phyloP scores from a whole-genome alignment of 2,329 filamentous ascomycete genomes.

The Chaetomiaceae sp. region DNA sequence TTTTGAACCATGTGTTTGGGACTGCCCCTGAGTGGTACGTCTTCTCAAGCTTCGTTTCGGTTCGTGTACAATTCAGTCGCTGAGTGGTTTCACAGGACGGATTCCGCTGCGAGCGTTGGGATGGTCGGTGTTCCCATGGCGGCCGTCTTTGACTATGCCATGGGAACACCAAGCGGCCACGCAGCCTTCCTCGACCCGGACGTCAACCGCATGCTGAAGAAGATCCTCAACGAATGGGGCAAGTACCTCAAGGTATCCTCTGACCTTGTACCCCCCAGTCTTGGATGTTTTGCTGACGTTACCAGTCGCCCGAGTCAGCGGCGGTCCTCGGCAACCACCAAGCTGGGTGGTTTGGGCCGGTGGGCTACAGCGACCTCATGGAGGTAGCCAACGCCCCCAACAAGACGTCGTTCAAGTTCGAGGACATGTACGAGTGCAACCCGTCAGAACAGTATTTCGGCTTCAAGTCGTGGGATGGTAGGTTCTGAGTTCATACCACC shows the following conservation, averaged over 20 bases:
- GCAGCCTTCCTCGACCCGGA: conserved; percentile 53
- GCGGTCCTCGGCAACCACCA: conserved; percentile 42
- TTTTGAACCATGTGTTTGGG: conserved; percentile 58
- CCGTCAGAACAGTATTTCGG: conserved; percentile 51
- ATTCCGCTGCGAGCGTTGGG: conserved; percentile 46
- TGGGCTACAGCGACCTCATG: conserved; percentile 45
- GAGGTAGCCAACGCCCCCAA: conserved; percentile 46
- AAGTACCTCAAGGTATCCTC: conserved; percentile 42
- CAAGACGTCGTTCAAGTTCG: conserved; percentile 44
- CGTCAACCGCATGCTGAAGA: conserved; percentile 50
- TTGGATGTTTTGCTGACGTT: not conserved
- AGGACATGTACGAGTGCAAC: conserved; percentile 60
- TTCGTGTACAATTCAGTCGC: not conserved
- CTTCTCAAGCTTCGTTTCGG: not conserved
- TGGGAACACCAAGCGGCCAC: conserved; percentile 50
- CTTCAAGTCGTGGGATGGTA: conserved; percentile 63
- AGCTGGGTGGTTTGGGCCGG: conserved; percentile 53
- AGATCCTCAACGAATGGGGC: conserved; percentile 55
- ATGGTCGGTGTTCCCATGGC: conserved; percentile 53
- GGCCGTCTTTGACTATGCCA: conserved; percentile 52
- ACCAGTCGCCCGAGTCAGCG: conserved; percentile 49
- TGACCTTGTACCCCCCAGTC: not conserved
- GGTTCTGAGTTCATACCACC: not conserved
- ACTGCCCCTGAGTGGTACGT: conserved; percentile 40
- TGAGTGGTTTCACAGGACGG: conserved; percentile 38